phyloP scores from a whole-genome alignment of 805 yeast species.

The Wickerhamomyces alni region DNA sequence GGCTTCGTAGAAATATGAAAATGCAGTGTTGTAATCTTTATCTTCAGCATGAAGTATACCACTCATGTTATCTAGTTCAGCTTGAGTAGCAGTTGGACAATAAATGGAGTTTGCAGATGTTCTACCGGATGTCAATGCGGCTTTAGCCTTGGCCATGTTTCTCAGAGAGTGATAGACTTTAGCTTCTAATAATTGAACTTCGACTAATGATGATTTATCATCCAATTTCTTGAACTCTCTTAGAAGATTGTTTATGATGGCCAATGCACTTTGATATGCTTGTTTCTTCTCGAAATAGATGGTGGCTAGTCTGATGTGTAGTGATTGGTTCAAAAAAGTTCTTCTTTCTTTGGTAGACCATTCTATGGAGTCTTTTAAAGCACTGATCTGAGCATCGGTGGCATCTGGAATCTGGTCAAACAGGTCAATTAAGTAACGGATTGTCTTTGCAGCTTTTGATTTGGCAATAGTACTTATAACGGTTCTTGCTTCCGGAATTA shows the following conservation, averaged over 20 bases:
- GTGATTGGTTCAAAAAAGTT: conserved; percentile 80
- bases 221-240: conserved; percentile 89
- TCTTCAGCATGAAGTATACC: conserved; percentile 96
- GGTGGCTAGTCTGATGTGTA: conserved; percentile 78
- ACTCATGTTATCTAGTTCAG: conserved; percentile 90
- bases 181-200: conserved; percentile 88
- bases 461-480: conserved; percentile 82
- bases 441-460: conserved; percentile 90
- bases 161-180: conserved; percentile 87
- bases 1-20: conserved; percentile 90
- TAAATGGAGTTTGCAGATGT: conserved; percentile 97
- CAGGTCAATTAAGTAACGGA: conserved; percentile 72
- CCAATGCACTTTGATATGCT: conserved; percentile 62
- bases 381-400: conserved; percentile 62
- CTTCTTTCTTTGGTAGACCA: conserved; percentile 86
- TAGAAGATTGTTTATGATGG: conserved; percentile 64
- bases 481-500: conserved; percentile 62
- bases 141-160: conserved; percentile 85
- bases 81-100: conserved; percentile 90
- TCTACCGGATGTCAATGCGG: conserved; percentile 90
- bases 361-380: conserved; percentile 73
- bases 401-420: conserved; percentile 59
- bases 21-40: conserved; percentile 93
- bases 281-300: conserved; percentile 60
- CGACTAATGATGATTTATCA: conserved; percentile 92